A percentile compares a stretch with the other conserved stretches of the same genome.
Evolutionary conservation across 208 protist species (phyloP).

Genomic region (Leishmania mexicana): DNA sequence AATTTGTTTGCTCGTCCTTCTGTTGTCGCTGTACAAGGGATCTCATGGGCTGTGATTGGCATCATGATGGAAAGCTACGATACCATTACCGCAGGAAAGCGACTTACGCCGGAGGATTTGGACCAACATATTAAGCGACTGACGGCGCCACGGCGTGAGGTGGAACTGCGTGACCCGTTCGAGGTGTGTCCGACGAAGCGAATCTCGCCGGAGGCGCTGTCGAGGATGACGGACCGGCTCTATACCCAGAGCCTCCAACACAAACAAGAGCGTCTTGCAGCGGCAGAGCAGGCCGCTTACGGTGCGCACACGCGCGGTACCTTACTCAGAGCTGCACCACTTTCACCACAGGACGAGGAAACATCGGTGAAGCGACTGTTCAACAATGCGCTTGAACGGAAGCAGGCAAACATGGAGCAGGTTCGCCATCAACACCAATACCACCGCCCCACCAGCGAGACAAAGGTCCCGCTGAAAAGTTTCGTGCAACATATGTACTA

Average conservation of each 20-base stretch:
- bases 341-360: conserved; percentile 44
- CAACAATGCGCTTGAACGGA: conserved; percentile 40
- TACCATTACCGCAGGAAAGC: conserved; percentile 16
- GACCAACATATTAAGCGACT: conserved; percentile 63
- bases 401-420: conserved; percentile 36
- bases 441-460: conserved; percentile 8
- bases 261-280: conserved; percentile 32
- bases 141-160: conserved; percentile 31
- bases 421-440: conserved; percentile 42
- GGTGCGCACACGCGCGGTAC: neutral
- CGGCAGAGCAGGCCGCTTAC: conserved; percentile 28
- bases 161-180: conserved; percentile 56
- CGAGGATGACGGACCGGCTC: conserved; percentile 67
- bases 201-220: conserved; percentile 50
- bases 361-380: conserved; percentile 55
- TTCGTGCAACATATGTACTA: conserved; percentile 84
- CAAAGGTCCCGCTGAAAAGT: conserved; percentile 48
- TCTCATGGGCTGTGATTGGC: neutral
- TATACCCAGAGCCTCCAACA: conserved; percentile 61
- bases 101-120: conserved; percentile 56
- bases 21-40: neutral
- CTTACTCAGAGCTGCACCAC: neutral
- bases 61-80: conserved; percentile 23
- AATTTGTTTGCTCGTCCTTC: neutral
- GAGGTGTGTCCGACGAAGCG: conserved; percentile 58